Conservation (phyloP, 305 asterid species). For the Petunia hybrid region DNA sequence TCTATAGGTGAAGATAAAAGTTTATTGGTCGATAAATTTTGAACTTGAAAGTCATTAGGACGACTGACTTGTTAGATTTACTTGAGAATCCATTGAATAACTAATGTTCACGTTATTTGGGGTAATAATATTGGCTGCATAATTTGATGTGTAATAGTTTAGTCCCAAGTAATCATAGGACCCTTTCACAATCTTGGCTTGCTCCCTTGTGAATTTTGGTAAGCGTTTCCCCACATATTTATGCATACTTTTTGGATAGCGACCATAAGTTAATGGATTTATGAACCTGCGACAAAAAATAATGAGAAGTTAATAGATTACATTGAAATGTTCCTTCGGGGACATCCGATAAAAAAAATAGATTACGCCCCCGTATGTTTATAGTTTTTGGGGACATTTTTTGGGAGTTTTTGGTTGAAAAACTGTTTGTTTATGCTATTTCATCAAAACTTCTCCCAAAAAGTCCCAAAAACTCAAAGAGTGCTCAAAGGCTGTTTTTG, state of each 20-base stretch:
- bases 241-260: constrained; percentile 26
- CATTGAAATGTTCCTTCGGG: too few relatives aligned
- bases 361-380: too few relatives aligned
- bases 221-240: neutral
- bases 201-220: constrained; percentile 18
- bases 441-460: too few relatives aligned
- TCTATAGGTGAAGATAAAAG: too few relatives aligned
- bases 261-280: constrained; percentile 32
- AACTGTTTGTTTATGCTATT: too few relatives aligned
- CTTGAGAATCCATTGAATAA: neutral
- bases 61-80: neutral
- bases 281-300: constrained; percentile 29
- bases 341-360: too few relatives aligned
- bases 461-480: too few relatives aligned
- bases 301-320: too few relatives aligned
- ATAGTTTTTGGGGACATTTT: too few relatives aligned
- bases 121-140: neutral
- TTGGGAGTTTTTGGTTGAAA: too few relatives aligned
- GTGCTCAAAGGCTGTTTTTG: too few relatives aligned
- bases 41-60: neutral
- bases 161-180: constrained; percentile 1
- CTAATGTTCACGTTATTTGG: neutral
- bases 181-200: neutral
- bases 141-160: neutral
- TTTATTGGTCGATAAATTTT: neutral